Conservation (phyloP, 2,329 filamentous ascomycete species). For the Amesomyces nigricolor region DNA sequence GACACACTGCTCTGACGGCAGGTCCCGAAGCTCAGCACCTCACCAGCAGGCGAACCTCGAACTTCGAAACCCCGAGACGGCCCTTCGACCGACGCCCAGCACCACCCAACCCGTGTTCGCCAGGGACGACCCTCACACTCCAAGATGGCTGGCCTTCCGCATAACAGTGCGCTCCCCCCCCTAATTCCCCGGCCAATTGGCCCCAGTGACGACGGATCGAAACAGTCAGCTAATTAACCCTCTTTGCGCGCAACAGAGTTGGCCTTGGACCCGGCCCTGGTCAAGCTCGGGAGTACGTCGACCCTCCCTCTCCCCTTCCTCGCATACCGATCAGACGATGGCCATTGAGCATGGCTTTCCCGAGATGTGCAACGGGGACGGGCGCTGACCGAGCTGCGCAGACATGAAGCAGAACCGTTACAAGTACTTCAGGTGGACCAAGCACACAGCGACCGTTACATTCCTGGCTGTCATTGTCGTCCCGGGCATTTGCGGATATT, state of each 20-base stretch:
- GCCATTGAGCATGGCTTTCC: not conserved
- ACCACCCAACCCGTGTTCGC: not conserved
- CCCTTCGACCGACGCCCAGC: slow-evolving; percentile 8
- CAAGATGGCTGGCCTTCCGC: slow-evolving; percentile 40
- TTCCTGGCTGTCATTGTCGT: slow-evolving; percentile 71
- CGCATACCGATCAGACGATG: not conserved
- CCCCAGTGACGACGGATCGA: not conserved
- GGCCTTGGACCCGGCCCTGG: slow-evolving; percentile 43
- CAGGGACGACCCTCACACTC: not conserved
- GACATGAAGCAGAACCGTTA: slow-evolving; percentile 80
- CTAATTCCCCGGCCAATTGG: slow-evolving; percentile 3
- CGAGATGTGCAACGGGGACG: too few relatives aligned
- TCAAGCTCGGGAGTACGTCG: slow-evolving; percentile 42
- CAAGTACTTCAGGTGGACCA: slow-evolving; percentile 94
- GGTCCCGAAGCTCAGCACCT: slow-evolving; percentile 10
- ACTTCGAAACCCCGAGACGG: slow-evolving; percentile 3
- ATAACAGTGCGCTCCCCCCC: slow-evolving; percentile 35
- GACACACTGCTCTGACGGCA: not conserved
- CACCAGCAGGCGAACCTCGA: slow-evolving; percentile 1
- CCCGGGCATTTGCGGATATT: slow-evolving; percentile 62
- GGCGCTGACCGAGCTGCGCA: slow-evolving; percentile 33
- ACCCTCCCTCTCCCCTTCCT: not conserved
- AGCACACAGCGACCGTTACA: slow-evolving; percentile 71
- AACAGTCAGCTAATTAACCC: slow-evolving; percentile 26
- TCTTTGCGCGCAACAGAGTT: slow-evolving; percentile 33